phyloP scores from a whole-genome alignment of 257 asterid genomes.

The Knoxia roxburghii region DNA sequence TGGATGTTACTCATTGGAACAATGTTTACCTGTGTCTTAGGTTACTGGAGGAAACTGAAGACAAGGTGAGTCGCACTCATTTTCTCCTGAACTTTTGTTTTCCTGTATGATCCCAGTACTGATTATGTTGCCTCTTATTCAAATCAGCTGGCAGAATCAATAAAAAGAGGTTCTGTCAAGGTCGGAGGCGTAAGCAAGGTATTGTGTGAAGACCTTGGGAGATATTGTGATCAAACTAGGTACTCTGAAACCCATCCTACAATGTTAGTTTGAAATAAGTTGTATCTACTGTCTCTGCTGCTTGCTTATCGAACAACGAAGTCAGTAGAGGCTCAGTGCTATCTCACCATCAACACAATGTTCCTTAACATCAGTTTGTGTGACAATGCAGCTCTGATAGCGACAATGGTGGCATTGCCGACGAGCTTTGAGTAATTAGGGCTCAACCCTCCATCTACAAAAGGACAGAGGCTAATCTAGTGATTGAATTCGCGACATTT shows the following conservation, averaged over 20 bases:
- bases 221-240: slow-evolving; percentile 58
- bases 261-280: background rate
- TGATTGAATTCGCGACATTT: background rate
- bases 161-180: slow-evolving; percentile 65
- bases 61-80: slow-evolving; percentile 49
- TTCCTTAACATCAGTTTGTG: background rate
- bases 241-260: slow-evolving; percentile 19
- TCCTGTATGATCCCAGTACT: background rate
- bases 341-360: background rate
- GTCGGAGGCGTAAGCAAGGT: slow-evolving; percentile 77
- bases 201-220: slow-evolving; percentile 69
- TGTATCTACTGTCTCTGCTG: background rate
- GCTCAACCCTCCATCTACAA: background rate
- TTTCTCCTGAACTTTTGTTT: background rate
- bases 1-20: slow-evolving; percentile 2
- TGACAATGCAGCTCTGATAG: slow-evolving; percentile 11
- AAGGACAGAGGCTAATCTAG: background rate
- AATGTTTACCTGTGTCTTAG: slow-evolving; percentile 27
- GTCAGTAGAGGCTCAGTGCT: no score
- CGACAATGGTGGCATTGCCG: background rate
- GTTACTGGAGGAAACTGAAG: slow-evolving; percentile 95
- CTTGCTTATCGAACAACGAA: no score
- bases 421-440: slow-evolving; percentile 13
- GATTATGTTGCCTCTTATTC: background rate
- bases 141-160: slow-evolving; percentile 62